These are phyloP conservation scores for Aspergillus homomorphus DNA, from an alignment of 495 filamentous ascomycete species.

Conservation along the genomic window DNA sequence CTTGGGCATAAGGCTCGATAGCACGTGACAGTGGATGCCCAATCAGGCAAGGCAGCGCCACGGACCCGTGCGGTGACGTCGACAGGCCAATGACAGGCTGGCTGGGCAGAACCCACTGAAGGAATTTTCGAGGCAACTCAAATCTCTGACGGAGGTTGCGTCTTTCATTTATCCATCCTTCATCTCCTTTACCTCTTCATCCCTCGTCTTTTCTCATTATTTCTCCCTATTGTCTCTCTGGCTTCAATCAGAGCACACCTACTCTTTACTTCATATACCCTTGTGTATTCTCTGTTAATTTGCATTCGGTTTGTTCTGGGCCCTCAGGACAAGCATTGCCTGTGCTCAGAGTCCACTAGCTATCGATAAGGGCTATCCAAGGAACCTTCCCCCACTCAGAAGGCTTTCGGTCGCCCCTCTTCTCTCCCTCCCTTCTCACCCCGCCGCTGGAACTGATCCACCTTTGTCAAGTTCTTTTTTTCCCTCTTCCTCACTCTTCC, in stretches of 20 bases:
- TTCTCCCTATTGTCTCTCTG: neutral
- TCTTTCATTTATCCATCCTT: constrained; percentile 3
- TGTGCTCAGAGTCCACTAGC: neutral
- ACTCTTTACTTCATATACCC: constrained; percentile 4
- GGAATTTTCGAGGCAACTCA: constrained; percentile 26
- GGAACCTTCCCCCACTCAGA: constrained; percentile 27
- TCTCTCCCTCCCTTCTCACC: constrained; percentile 16
- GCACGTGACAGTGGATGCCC: constrained; percentile 26
- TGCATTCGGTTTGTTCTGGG: neutral
- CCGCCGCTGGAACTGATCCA: constrained; percentile 40
- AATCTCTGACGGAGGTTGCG: constrained; percentile 2
- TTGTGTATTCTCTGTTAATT: constrained; percentile 1
- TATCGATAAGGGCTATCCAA: constrained; percentile 46
- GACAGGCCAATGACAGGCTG: constrained; percentile 30
- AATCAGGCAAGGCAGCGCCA: constrained; percentile 26
- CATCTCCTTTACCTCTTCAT: neutral
- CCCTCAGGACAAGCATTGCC: neutral
- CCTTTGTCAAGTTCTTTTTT: constrained; percentile 34
- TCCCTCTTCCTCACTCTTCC: constrained; percentile 16
- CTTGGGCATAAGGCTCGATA: constrained; percentile 15
- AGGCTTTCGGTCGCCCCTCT: constrained; percentile 32
- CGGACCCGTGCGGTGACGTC: constrained; percentile 30
- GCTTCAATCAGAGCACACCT: too few species aligned
- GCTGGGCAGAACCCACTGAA: constrained; percentile 26
- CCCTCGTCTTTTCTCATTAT: neutral